A percentile compares a stretch with the other conserved stretches of the same genome.
These are phyloP conservation scores for Exserohilum rostratum DNA, from an alignment of 2,329 filamentous ascomycete species.

Conservation along the genomic window DNA sequence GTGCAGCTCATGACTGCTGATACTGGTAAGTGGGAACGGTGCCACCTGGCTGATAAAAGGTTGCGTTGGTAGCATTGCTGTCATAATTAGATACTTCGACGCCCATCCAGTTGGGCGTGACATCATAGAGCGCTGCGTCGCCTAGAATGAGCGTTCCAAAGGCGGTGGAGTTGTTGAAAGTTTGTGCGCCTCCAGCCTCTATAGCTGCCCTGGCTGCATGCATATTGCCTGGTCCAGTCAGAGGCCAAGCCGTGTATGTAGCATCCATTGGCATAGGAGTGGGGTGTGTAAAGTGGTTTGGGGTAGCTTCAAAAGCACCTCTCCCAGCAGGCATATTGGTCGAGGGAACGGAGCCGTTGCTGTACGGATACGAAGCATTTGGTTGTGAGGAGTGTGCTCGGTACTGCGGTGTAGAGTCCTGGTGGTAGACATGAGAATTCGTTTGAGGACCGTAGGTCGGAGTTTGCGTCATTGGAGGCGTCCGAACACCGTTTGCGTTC, in stretches of 20 bases:
- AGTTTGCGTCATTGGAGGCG: neutral
- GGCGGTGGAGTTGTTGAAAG: conserved; percentile 5
- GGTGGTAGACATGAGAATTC: neutral
- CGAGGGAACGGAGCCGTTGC: neutral
- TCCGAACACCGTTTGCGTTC: conserved; percentile 5
- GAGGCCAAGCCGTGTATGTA: neutral
- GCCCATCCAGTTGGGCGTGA: neutral
- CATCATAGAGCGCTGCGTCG: neutral
- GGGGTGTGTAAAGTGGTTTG: neutral
- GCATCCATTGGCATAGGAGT: neutral
- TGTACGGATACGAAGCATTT: neutral
- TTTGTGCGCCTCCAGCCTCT: conserved; percentile 1
- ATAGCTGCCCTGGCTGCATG: conserved; percentile 3
- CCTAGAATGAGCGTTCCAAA: neutral
- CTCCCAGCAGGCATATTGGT: neutral
- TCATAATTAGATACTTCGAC: conserved; percentile 1
- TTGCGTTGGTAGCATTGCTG: neutral
- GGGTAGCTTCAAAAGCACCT: neutral
- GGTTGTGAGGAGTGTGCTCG: neutral
- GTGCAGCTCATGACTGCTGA: conserved; percentile 1
- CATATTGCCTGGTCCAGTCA: neutral
- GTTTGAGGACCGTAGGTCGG: neutral
- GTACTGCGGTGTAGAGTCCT: neutral
- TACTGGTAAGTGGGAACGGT: neutral
- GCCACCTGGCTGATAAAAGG: neutral